Percentiles rank a stretch among this genome's conserved stretches.
These are phyloP conservation scores for Raddia guianensis DNA, from an alignment of 176 grass and related monocot species.

Conservation along the genomic window DNA sequence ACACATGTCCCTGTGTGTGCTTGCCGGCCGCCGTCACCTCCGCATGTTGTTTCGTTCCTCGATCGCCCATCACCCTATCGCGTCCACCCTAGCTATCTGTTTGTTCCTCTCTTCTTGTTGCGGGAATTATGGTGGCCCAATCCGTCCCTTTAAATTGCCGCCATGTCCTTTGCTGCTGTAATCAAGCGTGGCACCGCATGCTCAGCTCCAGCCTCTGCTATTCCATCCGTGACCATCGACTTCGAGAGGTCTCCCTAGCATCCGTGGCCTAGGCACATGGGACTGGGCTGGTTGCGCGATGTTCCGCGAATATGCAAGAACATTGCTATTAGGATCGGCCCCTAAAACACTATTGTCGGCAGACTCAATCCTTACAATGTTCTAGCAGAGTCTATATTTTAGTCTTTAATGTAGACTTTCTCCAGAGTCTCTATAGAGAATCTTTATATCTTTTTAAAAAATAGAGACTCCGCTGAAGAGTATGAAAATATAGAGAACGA, in stretches of 20 bases:
- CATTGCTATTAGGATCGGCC: no score
- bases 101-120: slow-evolving; percentile 40
- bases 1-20: neutral
- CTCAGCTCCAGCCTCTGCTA: neutral
- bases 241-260: neutral
- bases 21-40: neutral
- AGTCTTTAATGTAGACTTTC: no score
- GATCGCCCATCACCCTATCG: neutral
- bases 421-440: no score
- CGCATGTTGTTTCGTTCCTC: neutral
- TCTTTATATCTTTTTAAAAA: no score
- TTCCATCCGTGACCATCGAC: neutral
- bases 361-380: no score
- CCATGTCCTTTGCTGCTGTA: slow-evolving; percentile 21
- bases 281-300: neutral
- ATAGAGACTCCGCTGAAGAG: no score
- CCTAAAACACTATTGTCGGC: no score
- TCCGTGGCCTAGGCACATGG: no score
- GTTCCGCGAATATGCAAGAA: neutral
- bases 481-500: no score
- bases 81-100: neutral
- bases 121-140: neutral
- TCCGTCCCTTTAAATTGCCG: neutral
- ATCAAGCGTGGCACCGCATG: neutral
- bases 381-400: no score